These are phyloP conservation scores for Acarospora socialis DNA, from an alignment of 2,329 filamentous ascomycete genomes.

Conservation along the genomic window DNA sequence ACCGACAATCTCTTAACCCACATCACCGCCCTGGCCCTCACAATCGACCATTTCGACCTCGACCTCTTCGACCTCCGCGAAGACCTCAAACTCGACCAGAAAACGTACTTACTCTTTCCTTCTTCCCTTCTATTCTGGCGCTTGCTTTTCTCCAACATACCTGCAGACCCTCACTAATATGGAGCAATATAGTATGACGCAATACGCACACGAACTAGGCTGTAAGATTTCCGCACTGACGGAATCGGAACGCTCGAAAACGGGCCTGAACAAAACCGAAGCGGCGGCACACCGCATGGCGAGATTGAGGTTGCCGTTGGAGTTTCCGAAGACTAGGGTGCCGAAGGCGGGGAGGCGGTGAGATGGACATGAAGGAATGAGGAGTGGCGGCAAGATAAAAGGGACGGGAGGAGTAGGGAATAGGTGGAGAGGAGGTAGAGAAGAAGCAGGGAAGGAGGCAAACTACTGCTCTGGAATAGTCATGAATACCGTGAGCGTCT, in stretches of 20 bases:
- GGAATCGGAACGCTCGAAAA: slow-evolving; percentile 4
- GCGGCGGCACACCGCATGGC: slow-evolving; percentile 5
- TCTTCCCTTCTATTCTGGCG: too few relatives aligned
- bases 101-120: background rate
- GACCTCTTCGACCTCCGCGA: slow-evolving; percentile 9
- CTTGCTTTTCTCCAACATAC: too few relatives aligned
- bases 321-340: slow-evolving; percentile 11
- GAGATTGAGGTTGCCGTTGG: slow-evolving; percentile 11
- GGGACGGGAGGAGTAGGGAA: too few relatives aligned
- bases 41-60: slow-evolving; percentile 7
- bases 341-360: slow-evolving; percentile 2
- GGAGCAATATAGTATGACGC: background rate
- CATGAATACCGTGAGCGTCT: too few relatives aligned
- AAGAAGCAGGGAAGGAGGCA: too few relatives aligned
- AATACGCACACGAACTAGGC: slow-evolving; percentile 9
- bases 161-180: too few relatives aligned
- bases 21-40: slow-evolving; percentile 9
- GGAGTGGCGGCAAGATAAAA: too few relatives aligned
- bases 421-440: too few relatives aligned
- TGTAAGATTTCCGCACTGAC: slow-evolving; percentile 4
- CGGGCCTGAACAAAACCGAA: slow-evolving; percentile 7
- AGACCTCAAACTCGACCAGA: slow-evolving; percentile 10
- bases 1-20: slow-evolving; percentile 11
- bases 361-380: too few relatives aligned
- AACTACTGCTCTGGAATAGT: too few relatives aligned